Conservation (phyloP, 768 basidiomycete genomes). For the Xanthoconium stramineum region DNA sequence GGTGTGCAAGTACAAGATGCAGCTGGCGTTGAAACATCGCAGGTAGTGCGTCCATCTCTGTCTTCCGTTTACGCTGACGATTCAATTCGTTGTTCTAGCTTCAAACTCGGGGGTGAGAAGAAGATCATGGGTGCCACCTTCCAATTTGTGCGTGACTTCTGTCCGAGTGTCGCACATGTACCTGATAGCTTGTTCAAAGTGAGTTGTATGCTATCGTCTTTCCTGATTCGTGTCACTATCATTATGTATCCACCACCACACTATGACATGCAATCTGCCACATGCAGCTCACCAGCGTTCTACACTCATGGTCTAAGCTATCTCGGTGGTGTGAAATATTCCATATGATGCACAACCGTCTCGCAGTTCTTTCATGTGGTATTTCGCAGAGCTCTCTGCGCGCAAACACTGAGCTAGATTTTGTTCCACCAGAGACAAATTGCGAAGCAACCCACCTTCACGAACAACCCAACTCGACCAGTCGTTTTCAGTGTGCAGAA, state of each 20-base stretch:
- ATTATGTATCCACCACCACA: slow-evolving; percentile 25
- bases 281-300: slow-evolving; percentile 16
- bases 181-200: slow-evolving; percentile 17
- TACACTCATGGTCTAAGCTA: neutral
- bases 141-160: slow-evolving; percentile 69
- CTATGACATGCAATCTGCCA: slow-evolving; percentile 28
- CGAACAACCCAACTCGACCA: too few species aligned
- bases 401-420: too few species aligned
- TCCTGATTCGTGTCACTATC: slow-evolving; percentile 17
- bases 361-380: slow-evolving; percentile 27
- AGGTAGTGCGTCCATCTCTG: slow-evolving; percentile 73
- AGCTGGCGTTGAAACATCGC: slow-evolving; percentile 94
- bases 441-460: too few species aligned
- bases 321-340: neutral
- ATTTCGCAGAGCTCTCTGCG: too few species aligned
- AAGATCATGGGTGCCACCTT: slow-evolving; percentile 98
- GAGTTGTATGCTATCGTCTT: slow-evolving; percentile 17
- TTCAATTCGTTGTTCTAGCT: slow-evolving; percentile 46
- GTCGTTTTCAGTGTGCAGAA: too few species aligned
- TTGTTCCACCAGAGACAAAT: too few species aligned
- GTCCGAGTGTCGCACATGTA: neutral
- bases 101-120: slow-evolving; percentile 99
- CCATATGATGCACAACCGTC: neutral
- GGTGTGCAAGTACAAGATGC: slow-evolving; percentile 98
- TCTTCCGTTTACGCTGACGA: neutral